Evolutionary conservation across 495 filamentous ascomycete genomes (phyloP).

Genomic region (Amorphotheca resinae): DNA sequence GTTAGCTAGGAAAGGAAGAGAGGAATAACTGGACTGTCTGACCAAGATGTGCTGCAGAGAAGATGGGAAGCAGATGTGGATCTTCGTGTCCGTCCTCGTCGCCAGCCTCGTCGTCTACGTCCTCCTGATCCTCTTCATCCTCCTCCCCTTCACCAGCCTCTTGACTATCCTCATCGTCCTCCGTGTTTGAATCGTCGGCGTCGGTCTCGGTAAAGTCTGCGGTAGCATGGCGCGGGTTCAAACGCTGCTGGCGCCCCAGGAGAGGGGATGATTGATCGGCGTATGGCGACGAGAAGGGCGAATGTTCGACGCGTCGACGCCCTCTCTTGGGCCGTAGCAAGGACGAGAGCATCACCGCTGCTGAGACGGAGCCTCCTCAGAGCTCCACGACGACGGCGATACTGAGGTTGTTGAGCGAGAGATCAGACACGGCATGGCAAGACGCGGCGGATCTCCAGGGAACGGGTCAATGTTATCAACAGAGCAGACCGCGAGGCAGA

Average conservation of each 20-base stretch:
- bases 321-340: slow-evolving; percentile 20
- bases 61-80: slow-evolving; percentile 63
- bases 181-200: slow-evolving; percentile 31
- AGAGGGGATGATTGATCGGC: slow-evolving; percentile 22
- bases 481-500: no score
- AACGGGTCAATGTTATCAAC: no score
- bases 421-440: no score
- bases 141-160: slow-evolving; percentile 31
- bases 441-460: no score
- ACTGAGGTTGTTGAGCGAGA: no score
- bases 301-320: slow-evolving; percentile 25
- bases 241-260: slow-evolving; percentile 13
- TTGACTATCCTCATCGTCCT: slow-evolving; percentile 27
- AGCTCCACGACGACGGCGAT: background rate
- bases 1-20: slow-evolving; percentile 20
- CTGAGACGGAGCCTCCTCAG: background rate
- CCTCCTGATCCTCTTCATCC: slow-evolving; percentile 28
- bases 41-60: slow-evolving; percentile 74
- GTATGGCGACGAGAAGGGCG: slow-evolving; percentile 37
- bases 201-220: slow-evolving; percentile 45
- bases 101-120: slow-evolving; percentile 30
- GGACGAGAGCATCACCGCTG: slow-evolving; percentile 20
- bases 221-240: slow-evolving; percentile 31
- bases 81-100: slow-evolving; percentile 47
- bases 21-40: slow-evolving; percentile 1